Percentiles rank a stretch among this genome's conserved stretches.
Conservation (phyloP, 1,139 yeast species). For the Diutina scorzettiae region DNA sequence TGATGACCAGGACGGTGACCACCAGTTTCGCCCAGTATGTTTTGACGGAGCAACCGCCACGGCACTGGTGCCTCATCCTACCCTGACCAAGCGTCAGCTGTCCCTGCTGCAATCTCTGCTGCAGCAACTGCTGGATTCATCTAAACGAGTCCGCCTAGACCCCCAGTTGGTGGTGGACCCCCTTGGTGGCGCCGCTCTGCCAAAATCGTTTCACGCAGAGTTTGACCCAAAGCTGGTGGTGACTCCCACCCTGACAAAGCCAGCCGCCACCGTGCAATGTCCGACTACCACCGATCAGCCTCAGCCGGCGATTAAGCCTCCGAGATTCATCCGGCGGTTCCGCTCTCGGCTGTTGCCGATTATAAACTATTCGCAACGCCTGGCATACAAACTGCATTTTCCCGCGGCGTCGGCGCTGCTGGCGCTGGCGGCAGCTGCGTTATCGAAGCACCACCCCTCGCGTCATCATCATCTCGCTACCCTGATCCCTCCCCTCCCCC, state of each 20-base stretch:
- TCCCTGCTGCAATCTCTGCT: not conserved
- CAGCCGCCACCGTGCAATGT: not conserved
- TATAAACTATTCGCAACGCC: constrained; percentile 18
- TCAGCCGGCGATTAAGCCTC: not conserved
- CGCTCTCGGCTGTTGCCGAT: constrained; percentile 34
- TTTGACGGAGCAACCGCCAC: constrained; percentile 3
- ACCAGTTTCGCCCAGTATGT: constrained; percentile 5
- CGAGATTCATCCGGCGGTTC: constrained; percentile 19
- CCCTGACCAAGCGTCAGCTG: constrained; percentile 1
- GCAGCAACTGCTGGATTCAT: constrained; percentile 1
- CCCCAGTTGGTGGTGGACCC: constrained; percentile 2
- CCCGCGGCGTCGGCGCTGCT: not conserved
- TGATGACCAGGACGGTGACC: constrained; percentile 4
- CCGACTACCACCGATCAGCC: not conserved
- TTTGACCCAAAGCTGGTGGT: constrained; percentile 1
- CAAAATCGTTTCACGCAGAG: not conserved
- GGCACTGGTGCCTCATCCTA: not conserved
- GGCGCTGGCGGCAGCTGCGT: not conserved
- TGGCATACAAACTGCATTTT: constrained; percentile 4
- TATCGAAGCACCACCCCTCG: not conserved
- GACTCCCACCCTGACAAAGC: not conserved
- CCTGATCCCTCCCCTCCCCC: constrained; percentile 43
- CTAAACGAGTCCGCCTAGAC: constrained; percentile 4
- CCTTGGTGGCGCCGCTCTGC: constrained; percentile 2
- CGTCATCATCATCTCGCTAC: constrained; percentile 2